These are phyloP conservation scores for Pseudocercospora pini-densiflorae DNA, from an alignment of 2,329 filamentous ascomycete species.

Conservation along the genomic window DNA sequence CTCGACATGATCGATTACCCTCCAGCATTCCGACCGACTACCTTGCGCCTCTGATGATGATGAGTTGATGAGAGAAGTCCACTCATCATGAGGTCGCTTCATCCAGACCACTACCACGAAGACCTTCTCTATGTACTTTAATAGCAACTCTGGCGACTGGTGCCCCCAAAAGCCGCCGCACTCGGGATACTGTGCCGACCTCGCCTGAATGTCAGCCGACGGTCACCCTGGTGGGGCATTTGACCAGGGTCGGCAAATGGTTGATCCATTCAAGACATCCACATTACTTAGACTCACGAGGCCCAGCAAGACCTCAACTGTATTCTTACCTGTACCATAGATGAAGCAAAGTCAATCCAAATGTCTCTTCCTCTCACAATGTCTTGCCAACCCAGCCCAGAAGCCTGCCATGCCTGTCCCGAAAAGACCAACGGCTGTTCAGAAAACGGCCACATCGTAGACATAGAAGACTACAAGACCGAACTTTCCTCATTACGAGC, in stretches of 20 bases:
- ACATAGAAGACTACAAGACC: constrained; percentile 40
- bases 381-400: constrained; percentile 13
- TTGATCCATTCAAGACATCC: neutral
- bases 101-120: too few relatives aligned
- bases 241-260: constrained; percentile 4
- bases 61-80: too few relatives aligned
- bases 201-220: neutral
- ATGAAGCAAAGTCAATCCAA: neutral
- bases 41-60: too few relatives aligned
- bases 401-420: constrained; percentile 22
- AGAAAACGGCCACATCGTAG: constrained; percentile 22
- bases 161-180: neutral
- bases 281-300: constrained; percentile 12
- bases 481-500: constrained; percentile 36
- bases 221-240: neutral
- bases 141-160: neutral
- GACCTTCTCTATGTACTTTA: too few relatives aligned
- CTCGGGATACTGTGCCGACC: neutral
- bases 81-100: neutral
- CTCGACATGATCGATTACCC: too few relatives aligned
- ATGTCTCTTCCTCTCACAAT: neutral
- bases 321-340: neutral
- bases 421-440: constrained; percentile 16
- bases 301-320: constrained; percentile 1
- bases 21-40: too few relatives aligned